Percentiles rank a stretch among this genome's conserved stretches.
These are phyloP conservation scores for Aspergillus campestris DNA, from an alignment of 495 filamentous ascomycete genomes.

Conservation along the genomic window DNA sequence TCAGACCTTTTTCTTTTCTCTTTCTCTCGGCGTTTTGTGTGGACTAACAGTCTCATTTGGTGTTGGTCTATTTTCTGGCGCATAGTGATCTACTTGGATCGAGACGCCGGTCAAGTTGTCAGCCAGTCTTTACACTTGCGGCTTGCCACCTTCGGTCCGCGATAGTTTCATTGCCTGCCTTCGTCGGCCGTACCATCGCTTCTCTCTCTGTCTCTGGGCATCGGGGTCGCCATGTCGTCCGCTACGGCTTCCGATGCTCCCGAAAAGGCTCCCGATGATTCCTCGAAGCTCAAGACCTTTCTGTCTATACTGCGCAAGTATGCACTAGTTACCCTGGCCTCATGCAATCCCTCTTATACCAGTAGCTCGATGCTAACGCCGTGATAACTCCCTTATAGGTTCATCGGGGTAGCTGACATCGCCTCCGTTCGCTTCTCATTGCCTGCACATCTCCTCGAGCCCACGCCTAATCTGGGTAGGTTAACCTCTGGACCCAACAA, in stretches of 20 bases:
- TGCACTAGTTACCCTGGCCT: constrained; percentile 15
- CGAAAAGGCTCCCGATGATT: constrained; percentile 68
- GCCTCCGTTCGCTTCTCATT: constrained; percentile 92
- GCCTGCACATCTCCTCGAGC: constrained; percentile 89
- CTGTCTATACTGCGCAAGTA: constrained; percentile 75
- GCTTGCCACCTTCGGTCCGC: too few relatives aligned
- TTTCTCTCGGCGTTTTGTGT: too few relatives aligned
- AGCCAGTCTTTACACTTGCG: too few relatives aligned
- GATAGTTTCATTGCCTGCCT: too few relatives aligned
- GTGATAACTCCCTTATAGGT: constrained; percentile 41
- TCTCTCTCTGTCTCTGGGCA: neutral
- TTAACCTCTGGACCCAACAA: neutral
- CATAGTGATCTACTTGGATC: neutral
- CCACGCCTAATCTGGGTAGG: constrained; percentile 81
- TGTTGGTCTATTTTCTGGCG: neutral
- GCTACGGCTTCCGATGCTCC: constrained; percentile 19
- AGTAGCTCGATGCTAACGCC: constrained; percentile 12
- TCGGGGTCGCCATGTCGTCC: constrained; percentile 22
- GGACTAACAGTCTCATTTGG: neutral
- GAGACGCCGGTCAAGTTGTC: neutral
- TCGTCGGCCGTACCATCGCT: neutral
- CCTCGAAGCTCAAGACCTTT: constrained; percentile 76
- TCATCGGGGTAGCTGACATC: constrained; percentile 91
- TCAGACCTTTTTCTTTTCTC: neutral
- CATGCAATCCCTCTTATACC: neutral